These are phyloP conservation scores for Auriscalpium vulgare DNA, from an alignment of 768 basidiomycete genomes.

Conservation along the genomic window DNA sequence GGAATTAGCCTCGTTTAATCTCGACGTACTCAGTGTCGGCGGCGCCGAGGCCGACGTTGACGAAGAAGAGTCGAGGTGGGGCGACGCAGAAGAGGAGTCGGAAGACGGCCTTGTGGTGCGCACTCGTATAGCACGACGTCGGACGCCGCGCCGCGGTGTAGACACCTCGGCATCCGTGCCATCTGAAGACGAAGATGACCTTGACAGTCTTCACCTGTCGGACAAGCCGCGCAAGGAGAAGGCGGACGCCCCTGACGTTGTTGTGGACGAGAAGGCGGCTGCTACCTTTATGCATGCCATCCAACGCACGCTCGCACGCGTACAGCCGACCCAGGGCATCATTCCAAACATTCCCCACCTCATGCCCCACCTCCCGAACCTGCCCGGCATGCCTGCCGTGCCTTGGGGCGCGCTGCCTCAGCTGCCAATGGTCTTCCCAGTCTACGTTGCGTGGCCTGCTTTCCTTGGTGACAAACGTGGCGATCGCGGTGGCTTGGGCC, in stretches of 20 bases:
- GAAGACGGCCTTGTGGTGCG: slow-evolving; percentile 28
- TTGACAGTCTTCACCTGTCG: background rate
- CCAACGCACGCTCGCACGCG: slow-evolving; percentile 60
- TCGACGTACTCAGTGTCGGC: slow-evolving; percentile 21
- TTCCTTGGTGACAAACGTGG: slow-evolving; percentile 48
- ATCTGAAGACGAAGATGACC: slow-evolving; percentile 3
- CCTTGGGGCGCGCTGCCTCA: slow-evolving; percentile 45
- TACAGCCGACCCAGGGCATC: slow-evolving; percentile 51
- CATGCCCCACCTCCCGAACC: slow-evolving; percentile 26
- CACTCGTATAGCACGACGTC: slow-evolving; percentile 4
- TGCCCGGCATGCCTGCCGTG: slow-evolving; percentile 43
- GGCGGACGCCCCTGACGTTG: slow-evolving; percentile 10
- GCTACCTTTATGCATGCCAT: slow-evolving; percentile 61
- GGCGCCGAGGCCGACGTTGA: slow-evolving; percentile 21
- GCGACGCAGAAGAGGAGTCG: slow-evolving; percentile 63
- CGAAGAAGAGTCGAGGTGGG: slow-evolving; percentile 57
- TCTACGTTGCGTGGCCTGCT: slow-evolving; percentile 62
- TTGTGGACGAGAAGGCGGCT: slow-evolving; percentile 23
- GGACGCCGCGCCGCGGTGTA: slow-evolving; percentile 5
- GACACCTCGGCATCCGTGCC: slow-evolving; percentile 1
- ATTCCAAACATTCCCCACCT: slow-evolving; percentile 44
- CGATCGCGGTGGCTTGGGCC: slow-evolving; percentile 18
- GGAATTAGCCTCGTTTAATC: slow-evolving; percentile 41
- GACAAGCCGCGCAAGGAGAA: slow-evolving; percentile 8
- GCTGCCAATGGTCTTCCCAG: slow-evolving; percentile 72